Evolutionary conservation across 345 rosid genomes (phyloP).

Genomic region (Populus ilicifolia): DNA sequence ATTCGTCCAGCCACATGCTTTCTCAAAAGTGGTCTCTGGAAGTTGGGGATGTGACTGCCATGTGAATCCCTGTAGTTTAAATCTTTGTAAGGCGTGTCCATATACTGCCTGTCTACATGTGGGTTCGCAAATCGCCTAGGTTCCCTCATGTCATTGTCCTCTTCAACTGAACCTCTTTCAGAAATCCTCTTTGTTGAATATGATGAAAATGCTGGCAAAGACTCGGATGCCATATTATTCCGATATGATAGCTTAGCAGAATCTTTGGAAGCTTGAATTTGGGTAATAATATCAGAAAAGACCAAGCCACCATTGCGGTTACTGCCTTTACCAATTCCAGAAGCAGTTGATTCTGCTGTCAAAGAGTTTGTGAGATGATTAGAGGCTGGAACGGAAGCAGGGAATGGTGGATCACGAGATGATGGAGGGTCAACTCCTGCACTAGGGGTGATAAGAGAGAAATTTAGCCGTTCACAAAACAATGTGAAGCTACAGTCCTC

Average conservation of each 20-base stretch:
- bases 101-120: conserved; percentile 68
- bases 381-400: conserved; percentile 72
- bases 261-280: conserved; percentile 95
- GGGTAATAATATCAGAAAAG: conserved; percentile 82
- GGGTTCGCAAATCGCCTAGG: conserved; percentile 54
- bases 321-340: conserved; percentile 47
- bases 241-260: conserved; percentile 63
- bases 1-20: conserved; percentile 73
- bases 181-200: conserved; percentile 60
- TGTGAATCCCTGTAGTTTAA: conserved; percentile 64
- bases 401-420: conserved; percentile 91
- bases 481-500: conserved; percentile 11
- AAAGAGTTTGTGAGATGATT: conserved; percentile 46
- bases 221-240: conserved; percentile 51
- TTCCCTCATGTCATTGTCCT: conserved; percentile 56
- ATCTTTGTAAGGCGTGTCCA: conserved; percentile 60
- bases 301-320: conserved; percentile 79
- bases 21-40: conserved; percentile 92
- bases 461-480: conserved; percentile 54
- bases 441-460: conserved; percentile 61
- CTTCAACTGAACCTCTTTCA: conserved; percentile 73
- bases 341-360: conserved; percentile 49
- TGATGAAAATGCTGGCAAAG: conserved; percentile 57
- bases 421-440: conserved; percentile 99
- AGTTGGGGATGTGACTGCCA: conserved; percentile 73